These are phyloP conservation scores for Lasiodiplodia theobromae DNA, from an alignment of 2,329 filamentous ascomycete species.

Conservation along the genomic window DNA sequence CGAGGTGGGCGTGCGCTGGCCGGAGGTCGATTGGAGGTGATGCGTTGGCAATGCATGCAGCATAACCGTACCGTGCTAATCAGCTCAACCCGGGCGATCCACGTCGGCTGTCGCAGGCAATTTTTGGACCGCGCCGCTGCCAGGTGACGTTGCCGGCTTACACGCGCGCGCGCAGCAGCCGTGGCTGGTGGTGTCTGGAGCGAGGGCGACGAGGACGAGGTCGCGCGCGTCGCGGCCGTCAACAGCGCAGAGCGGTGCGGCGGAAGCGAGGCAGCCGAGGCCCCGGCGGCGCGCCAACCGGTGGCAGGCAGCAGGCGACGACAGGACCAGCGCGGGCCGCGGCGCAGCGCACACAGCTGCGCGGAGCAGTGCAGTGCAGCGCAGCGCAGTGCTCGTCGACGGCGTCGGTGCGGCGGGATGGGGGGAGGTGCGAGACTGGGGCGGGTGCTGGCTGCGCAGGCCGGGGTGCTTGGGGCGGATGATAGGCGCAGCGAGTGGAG, in stretches of 20 bases:
- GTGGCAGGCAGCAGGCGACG: constrained; percentile 1
- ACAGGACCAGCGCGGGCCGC: background rate
- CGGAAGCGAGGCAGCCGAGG: constrained; percentile 7
- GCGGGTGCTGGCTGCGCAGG: constrained; percentile 9
- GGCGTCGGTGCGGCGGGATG: constrained; percentile 4
- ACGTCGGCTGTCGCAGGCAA: constrained; percentile 24
- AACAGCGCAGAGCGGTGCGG: constrained; percentile 4
- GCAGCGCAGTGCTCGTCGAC: background rate
- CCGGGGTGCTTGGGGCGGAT: constrained; percentile 8
- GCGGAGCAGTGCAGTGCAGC: background rate
- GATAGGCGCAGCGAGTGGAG: constrained; percentile 30
- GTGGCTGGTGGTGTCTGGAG: constrained; percentile 22
- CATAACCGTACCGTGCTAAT: constrained; percentile 18
- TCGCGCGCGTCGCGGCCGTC: constrained; percentile 34
- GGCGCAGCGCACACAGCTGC: constrained; percentile 8
- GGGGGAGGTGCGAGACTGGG: background rate
- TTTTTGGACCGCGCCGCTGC: constrained; percentile 19
- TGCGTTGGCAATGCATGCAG: constrained; percentile 51
- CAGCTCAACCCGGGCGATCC: constrained; percentile 15
- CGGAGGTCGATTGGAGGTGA: constrained; percentile 50
- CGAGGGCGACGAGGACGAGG: background rate
- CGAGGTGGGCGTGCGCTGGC: constrained; percentile 38
- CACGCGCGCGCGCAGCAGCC: constrained; percentile 21
- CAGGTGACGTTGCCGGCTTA: constrained; percentile 23
- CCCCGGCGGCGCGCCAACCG: background rate